A percentile compares a stretch with the other conserved stretches of the same genome.
These are phyloP conservation scores for Pseudogymnoascus sp. DNA, from an alignment of 2,329 filamentous ascomycete species.

Conservation along the genomic window DNA sequence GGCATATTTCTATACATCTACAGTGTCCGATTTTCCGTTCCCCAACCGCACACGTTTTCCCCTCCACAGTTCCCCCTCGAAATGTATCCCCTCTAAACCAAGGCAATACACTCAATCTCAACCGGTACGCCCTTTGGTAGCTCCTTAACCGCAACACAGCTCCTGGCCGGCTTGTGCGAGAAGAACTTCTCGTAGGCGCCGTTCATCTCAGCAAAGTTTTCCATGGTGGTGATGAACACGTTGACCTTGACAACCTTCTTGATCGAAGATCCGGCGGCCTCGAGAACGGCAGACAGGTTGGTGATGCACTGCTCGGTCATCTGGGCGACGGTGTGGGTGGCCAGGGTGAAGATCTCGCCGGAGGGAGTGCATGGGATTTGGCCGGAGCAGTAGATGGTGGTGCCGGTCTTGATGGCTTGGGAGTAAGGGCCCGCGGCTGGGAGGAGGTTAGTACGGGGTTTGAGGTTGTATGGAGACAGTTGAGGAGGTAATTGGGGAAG, in stretches of 20 bases:
- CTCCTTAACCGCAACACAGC: conserved; percentile 85
- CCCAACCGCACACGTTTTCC: neutral
- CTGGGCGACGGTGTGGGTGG: conserved; percentile 55
- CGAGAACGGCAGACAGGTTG: conserved; percentile 80
- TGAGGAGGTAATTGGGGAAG: neutral
- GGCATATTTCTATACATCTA: neutral
- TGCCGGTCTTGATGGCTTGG: conserved; percentile 53
- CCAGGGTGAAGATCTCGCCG: conserved; percentile 30
- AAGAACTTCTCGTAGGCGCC: conserved; percentile 78
- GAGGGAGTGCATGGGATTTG: conserved; percentile 31
- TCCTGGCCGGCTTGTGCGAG: conserved; percentile 77
- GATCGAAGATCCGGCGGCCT: conserved; percentile 72
- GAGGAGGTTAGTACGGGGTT: conserved; percentile 9
- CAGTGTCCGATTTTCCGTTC: neutral
- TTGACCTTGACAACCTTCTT: conserved; percentile 84
- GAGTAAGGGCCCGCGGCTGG: conserved; percentile 36
- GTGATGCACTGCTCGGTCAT: conserved; percentile 61
- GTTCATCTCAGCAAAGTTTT: conserved; percentile 80
- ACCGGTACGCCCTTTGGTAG: conserved; percentile 82
- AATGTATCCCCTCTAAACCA: conserved; percentile 39
- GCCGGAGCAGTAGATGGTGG: conserved; percentile 60
- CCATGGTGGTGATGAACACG: conserved; percentile 88
- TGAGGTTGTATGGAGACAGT: neutral
- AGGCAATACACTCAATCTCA: conserved; percentile 85
- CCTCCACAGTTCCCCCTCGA: too few species aligned